Evolutionary conservation across 306 rosid genomes (phyloP).

Genomic region (Aeschynomene evenia): DNA sequence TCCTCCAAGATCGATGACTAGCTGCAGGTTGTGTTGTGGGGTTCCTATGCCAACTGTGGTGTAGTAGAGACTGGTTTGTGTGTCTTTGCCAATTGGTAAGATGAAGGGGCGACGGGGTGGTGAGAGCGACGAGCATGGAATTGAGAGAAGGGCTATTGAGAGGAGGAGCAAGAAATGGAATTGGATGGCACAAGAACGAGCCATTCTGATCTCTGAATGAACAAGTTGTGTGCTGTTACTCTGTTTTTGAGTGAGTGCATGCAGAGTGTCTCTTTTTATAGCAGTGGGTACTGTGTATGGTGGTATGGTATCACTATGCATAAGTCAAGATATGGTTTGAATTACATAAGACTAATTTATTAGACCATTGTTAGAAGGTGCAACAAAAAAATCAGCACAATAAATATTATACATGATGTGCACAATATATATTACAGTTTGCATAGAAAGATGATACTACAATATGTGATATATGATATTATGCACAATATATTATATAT

Average conservation of each 20-base stretch:
- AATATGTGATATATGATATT: too few species aligned
- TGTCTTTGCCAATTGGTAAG: constrained; percentile 35
- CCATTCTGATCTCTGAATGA: constrained; percentile 6
- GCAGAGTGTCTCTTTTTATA: neutral
- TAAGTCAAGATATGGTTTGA: neutral
- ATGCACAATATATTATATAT: too few species aligned
- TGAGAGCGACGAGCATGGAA: neutral
- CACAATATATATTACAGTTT: too few species aligned
- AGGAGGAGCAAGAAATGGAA: constrained; percentile 8
- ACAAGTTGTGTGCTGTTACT: neutral
- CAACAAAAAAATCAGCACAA: too few species aligned
- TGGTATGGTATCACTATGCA: too few species aligned
- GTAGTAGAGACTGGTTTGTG: constrained; percentile 27
- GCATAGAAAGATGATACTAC: too few species aligned
- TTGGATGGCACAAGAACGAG: neutral
- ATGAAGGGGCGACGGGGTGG: neutral
- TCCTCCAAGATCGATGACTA: constrained; percentile 37
- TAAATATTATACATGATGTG: too few species aligned
- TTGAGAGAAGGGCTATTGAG: neutral
- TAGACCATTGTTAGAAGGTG: too few species aligned
- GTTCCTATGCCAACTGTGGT: constrained; percentile 32
- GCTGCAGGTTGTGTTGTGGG: constrained; percentile 15
- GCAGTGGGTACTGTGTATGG: too few species aligned
- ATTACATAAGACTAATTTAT: too few species aligned
- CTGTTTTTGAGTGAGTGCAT: neutral